Base-by-base conservation (phyloP, 2,329 filamentous ascomycete species). In the Fusarium phyllophilum region DNA sequence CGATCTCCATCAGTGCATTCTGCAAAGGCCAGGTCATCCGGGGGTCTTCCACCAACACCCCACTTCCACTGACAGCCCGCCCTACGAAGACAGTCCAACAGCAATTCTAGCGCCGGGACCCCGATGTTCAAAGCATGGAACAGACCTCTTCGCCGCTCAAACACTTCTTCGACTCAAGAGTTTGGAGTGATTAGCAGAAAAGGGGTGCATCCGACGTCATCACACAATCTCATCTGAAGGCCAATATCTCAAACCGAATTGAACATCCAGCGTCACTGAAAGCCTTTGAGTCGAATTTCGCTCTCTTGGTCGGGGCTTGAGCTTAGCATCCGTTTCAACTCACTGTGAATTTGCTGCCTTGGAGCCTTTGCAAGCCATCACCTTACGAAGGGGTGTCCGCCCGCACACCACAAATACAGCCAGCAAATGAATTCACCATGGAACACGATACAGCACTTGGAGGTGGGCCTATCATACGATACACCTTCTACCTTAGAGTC, bases 321-420 rank as follows among this genome's bases (percentile, higher is more conserved):
- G 12, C 22, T 34, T 20, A 4, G 11, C 12, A 24, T 24, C 15
- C 3, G 15, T 14, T 14, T 34, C 17, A 24, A 6, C 5, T 1
- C 48, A 8, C 17, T 8, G 0, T 8, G 0, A 0, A 10, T 14
- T 20, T 33, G 46, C 29, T 12, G 3, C 22, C 11, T 10, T 2
- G 15, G 29, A 10, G 8, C 4, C 12, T 51, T 3, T 7, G 0
- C 6, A 18, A 24, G 8, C 15, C 48, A 1, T 5, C 11, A 18
- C 15, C 15, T 20, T 5, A 6, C 2, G 6, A 29, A 29, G 26
- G 26, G 26, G 26, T 29, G 26, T 29, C 26, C 26, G 7, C 6
- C 26, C 26, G 26, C 26, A 29, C 26, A 29, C 26, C 26, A 8
- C 26, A 29, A 29, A 29, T 29, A 7, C 26, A 29, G 26, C 26